Evolutionary conservation across 2,329 filamentous ascomycete species (phyloP), one percentile per base, ranked within the genome.

Genomic region (Fusarium domesticum): DNA sequence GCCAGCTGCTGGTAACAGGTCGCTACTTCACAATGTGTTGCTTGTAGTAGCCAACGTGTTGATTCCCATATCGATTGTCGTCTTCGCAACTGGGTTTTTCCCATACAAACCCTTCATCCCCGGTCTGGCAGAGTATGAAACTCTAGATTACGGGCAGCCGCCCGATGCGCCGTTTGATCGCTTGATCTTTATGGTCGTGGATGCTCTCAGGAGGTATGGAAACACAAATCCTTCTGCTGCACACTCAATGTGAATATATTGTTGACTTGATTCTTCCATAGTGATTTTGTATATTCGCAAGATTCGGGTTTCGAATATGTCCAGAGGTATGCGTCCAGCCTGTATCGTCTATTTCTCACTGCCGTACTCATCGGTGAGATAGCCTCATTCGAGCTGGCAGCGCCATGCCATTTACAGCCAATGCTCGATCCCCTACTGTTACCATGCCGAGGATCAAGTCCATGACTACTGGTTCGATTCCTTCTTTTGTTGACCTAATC

Each of bases 391-490:
- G 85, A 60, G 76, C 83, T 67, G 92, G 92, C 47, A 78, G 78
- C 46, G 95, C 93, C 6, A 75, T 97, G 30, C 93, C 93, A 3
- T 98, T 95, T 65, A 98, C 93, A 23, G 92, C 92, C 25, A 87
- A 96, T 76, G 93, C 93, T 15, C 87, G 89, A n/a, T 90, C 95
- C 39, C 93, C 93, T 2, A 98, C 93, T 6, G 92, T 98, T 50
- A 98, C 93, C 15, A 97, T 98, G 93, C 93, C 93, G 33, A 84
- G 92, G 50, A 84, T 98, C 60, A 98, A 98, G 71, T 90, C 93
- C 37, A 90, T 98, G 52, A 98, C 93, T 1, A 97, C 93, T 2
- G 93, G 93, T 49, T 96, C 92, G 2, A 93, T 96, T n/a, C 93
- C 93, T 3, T 97, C 92, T 2, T 98, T 98, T 66, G 81, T 97